Conservation (phyloP, 2,329 filamentous ascomycete genomes). For the Pseudocercospora cruenta region DNA sequence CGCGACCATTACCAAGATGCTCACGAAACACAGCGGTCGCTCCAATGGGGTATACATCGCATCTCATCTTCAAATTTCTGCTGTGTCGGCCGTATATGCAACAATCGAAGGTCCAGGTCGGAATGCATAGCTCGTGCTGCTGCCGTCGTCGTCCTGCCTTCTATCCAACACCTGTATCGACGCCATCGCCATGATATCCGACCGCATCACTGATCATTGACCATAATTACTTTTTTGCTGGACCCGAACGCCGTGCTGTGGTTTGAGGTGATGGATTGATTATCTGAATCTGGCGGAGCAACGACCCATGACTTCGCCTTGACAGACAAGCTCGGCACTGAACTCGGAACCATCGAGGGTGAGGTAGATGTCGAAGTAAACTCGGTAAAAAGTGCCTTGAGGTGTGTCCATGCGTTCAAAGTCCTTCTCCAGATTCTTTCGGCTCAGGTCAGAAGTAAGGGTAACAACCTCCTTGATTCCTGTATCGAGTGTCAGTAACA, state of each 20-base stretch:
- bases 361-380: constrained; percentile 73
- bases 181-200: constrained; percentile 1
- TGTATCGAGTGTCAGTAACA: constrained; percentile 48
- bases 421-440: constrained; percentile 98
- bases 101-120: constrained; percentile 11
- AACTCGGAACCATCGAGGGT: constrained; percentile 97
- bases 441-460: constrained; percentile 91
- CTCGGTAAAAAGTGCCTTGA: constrained; percentile 91
- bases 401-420: constrained; percentile 99
- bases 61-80: constrained; percentile 5
- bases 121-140: neutral
- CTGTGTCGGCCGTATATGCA: constrained; percentile 10
- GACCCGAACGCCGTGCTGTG: constrained; percentile 21
- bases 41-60: constrained; percentile 8
- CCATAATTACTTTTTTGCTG: constrained; percentile 11
- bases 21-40: neutral
- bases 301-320: constrained; percentile 97
- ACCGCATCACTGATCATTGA: constrained; percentile 6
- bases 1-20: neutral
- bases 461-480: constrained; percentile 99
- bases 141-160: constrained; percentile 7
- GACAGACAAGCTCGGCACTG: constrained; percentile 97
- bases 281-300: constrained; percentile 86
- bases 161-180: constrained; percentile 7
- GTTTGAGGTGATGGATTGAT: neutral